Base-by-base conservation (phyloP, 2,329 filamentous ascomycete species). In the Trichothecium roseum region DNA sequence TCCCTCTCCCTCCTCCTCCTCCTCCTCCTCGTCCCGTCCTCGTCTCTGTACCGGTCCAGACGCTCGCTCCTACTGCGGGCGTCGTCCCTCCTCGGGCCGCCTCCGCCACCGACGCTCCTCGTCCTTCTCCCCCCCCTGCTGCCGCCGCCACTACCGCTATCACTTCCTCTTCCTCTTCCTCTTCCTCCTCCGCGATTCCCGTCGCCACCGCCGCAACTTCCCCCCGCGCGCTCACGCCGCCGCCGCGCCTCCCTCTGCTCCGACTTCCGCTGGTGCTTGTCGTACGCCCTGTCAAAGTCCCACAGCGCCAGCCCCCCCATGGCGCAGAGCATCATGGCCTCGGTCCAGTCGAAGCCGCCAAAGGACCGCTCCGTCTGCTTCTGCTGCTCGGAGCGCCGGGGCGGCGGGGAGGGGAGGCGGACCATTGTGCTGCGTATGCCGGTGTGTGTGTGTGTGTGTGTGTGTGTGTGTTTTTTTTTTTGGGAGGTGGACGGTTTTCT, bases 271-370 rank as follows among this genome's bases (percentile, higher is more conserved):
- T 26, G 12, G 32, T 33, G 34, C 30, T 42, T 39, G 14, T 40
- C 30, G 20, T 35, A 57, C 29, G 62, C 55, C 36, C 58, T 57
- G 40, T 65, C 59, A 40, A 62, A 56, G 38, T 59, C 57, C 44
- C 62, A 59, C n/a, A 49, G 46, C 1, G 59, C 45, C 12, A 53
- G 45, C 14, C 56, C 47, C 5, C 56, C 59, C 13, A 58, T 44
- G 17, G 60, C 45, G 7, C 55, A 57, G 3, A 68, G 54, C 14
- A 52, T 48, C 22, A 66, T 39, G 37, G 55, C 60, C 20, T 58
- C 55, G 4, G 49, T 54, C 57, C 62, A 65, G 36, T 57, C 55
- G 46, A 65, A 68, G 22, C 56, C 56, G 5, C 42, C 36, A 24
- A 24, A 24, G 6, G 20, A 6, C 20, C 20, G 6, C 20, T 24